These are phyloP conservation scores for Aspergillus aculeatinus DNA, from an alignment of 2,329 filamentous ascomycete species.

Conservation along the genomic window DNA sequence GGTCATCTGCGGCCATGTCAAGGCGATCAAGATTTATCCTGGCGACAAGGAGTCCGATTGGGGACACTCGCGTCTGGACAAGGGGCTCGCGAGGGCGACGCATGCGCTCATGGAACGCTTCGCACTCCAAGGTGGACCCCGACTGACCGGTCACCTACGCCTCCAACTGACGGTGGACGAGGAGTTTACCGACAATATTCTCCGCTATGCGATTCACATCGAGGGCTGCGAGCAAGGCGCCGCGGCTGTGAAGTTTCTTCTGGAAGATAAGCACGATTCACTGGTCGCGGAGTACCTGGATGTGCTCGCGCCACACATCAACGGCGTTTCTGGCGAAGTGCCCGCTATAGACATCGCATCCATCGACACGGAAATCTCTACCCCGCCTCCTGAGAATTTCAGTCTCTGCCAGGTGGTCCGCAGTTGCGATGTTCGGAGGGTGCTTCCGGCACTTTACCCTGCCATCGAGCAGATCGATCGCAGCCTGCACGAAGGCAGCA, in stretches of 20 bases:
- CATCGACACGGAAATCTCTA: conserved; percentile 1
- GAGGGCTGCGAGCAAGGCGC: conserved; percentile 34
- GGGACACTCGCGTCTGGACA: conserved; percentile 55
- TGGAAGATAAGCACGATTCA: conserved; percentile 31
- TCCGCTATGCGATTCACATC: conserved; percentile 35
- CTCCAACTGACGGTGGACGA: conserved; percentile 68
- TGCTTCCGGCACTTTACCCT: conserved; percentile 17
- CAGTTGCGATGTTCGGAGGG: conserved; percentile 9
- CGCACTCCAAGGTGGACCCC: conserved; percentile 49
- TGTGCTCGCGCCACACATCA: conserved; percentile 19
- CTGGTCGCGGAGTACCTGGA: conserved; percentile 30
- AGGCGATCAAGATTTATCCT: conserved; percentile 67
- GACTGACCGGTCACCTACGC: conserved; percentile 68
- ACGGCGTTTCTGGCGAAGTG: conserved; percentile 9
- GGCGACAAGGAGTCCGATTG: conserved; percentile 66
- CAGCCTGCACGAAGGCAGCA: conserved; percentile 18
- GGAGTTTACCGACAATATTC: conserved; percentile 31
- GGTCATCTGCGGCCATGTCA: conserved; percentile 63
- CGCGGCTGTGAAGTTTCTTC: conserved; percentile 23
- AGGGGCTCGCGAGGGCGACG: conserved; percentile 59
- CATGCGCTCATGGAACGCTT: conserved; percentile 63
- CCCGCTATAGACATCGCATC: background rate
- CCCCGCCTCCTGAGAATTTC: background rate
- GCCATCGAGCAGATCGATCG: conserved; percentile 25
- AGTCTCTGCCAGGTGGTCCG: conserved; percentile 9